Percentiles rank a stretch among this genome's conserved stretches.
Conservation (phyloP, 176 grass and related monocot genomes). For the Oryza meyeriana region DNA sequence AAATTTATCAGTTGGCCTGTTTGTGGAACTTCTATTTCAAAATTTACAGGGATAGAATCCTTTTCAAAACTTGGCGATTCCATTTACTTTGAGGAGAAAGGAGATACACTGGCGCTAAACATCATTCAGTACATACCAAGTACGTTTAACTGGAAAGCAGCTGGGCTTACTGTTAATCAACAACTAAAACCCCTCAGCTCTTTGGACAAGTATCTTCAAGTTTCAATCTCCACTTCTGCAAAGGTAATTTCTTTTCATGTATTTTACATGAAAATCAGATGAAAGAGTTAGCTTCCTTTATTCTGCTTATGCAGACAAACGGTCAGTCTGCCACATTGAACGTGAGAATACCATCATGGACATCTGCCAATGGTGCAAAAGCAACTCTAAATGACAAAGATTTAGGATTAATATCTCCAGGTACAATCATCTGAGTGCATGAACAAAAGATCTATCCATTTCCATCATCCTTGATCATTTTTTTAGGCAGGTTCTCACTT, state of each 20-base stretch:
- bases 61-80: constrained; percentile 96
- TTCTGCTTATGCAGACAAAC: constrained; percentile 47
- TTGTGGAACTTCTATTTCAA: constrained; percentile 6
- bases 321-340: constrained; percentile 59
- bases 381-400: constrained; percentile 69
- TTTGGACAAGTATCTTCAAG: constrained; percentile 46
- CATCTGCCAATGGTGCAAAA: constrained; percentile 48
- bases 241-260: constrained; percentile 32
- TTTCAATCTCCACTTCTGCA: constrained; percentile 61
- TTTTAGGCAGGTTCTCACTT: neutral
- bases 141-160: constrained; percentile 69
- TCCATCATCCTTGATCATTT: neutral
- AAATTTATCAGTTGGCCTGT: neutral
- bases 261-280: neutral
- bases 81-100: constrained; percentile 95
- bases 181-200: constrained; percentile 55
- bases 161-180: constrained; percentile 61
- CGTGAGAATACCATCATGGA: constrained; percentile 86
- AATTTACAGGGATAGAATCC: constrained; percentile 79
- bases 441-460: neutral
- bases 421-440: constrained; percentile 36
- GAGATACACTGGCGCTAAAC: constrained; percentile 49
- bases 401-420: constrained; percentile 52
- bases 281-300: constrained; percentile 16
- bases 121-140: constrained; percentile 88